Base-by-base conservation (phyloP, 345 rosid species). In the Geranium rotundifolium region DNA sequence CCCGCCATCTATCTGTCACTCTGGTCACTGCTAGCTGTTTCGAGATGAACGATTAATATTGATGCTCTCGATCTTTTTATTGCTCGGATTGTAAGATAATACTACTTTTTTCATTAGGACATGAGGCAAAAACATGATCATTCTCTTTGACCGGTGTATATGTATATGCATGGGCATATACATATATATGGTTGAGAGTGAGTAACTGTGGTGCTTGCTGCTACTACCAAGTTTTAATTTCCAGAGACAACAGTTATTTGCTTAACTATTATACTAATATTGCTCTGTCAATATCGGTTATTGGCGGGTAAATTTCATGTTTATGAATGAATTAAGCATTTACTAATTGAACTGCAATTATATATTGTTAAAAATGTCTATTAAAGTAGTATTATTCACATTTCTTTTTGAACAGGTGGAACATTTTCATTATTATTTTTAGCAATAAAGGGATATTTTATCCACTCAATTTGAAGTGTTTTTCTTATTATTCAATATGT, bases 11-110 rank as follows among this genome's bases (percentile, higher is more conserved):
- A 34, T 34, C 41, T 34, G 10, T 34, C 41, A 34, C 41, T 34
- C 6, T 8, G 41, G 10, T 34, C 41, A 0, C 41, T 34, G 41
- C 41, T 59, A 30, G 41, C 41, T 59, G 46, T 20, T 37, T 74
- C 50, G 60, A 58, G 16, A 15, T 66, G 31, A 6, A 27, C 62
- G 4, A 65, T 29, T 20, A 57, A 66, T 61, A 23, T 68, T 60
- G 74, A 60, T 60, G 66, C 57, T 64, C 58, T 63, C 41, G 52
- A 46, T 46, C 52, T 46, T 46, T 46, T 41, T 74, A 68, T 76
- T 63, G 65, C 39, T 82, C 73, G 80, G 77, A 75, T 79, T 79
- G 72, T 73, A 73, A 73, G 10, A 34, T 34, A 34, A 34, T 34
- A 34, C 41, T 34, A 4, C 41, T 34, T 1, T 34, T 34, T 8